Percentiles rank a stretch among this genome's conserved stretches.
phyloP scores from a whole-genome alignment of 108 stramenopile genomes.

The Nitzschia sp. region DNA sequence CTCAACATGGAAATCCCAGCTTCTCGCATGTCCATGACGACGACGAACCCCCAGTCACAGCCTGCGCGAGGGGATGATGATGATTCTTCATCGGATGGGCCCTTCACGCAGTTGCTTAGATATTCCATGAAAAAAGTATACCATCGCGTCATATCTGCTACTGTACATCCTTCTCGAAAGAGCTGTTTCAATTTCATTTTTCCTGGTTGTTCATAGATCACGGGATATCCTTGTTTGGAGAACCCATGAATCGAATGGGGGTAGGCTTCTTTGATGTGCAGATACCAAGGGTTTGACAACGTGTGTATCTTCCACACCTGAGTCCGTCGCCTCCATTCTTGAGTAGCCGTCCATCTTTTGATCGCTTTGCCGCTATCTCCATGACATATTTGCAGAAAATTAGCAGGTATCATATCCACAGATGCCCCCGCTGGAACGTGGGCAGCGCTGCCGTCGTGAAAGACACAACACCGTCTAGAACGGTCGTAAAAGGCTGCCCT shows the following conservation, averaged over 20 bases:
- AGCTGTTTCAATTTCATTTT: conserved; percentile 55
- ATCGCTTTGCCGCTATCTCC: conserved; percentile 35
- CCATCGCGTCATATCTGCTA: conserved; percentile 57
- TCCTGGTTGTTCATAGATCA: conserved; percentile 55
- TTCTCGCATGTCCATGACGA: conserved; percentile 59
- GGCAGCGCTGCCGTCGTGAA: conserved; percentile 41
- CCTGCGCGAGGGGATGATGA: not conserved
- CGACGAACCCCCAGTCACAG: conserved; percentile 39
- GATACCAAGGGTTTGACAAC: conserved; percentile 43
- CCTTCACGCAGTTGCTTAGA: conserved; percentile 34
- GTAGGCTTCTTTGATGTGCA: conserved; percentile 52
- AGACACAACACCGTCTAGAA: conserved; percentile 11
- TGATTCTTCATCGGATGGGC: not conserved
- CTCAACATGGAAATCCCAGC: conserved; percentile 39
- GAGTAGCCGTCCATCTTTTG: conserved; percentile 39
- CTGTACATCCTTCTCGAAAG: conserved; percentile 46
- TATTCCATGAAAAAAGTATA: conserved; percentile 63
- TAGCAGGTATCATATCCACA: conserved; percentile 25
- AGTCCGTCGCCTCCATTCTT: conserved; percentile 45
- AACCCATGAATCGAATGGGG: conserved; percentile 55
- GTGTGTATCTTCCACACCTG: conserved; percentile 49
- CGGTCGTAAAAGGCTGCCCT: conserved; percentile 3
- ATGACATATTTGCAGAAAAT: conserved; percentile 27
- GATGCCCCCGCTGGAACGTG: conserved; percentile 42
- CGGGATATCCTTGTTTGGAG: conserved; percentile 43